These are phyloP conservation scores for Aaosphaeria arxii DNA, from an alignment of 2,329 filamentous ascomycete genomes.

Conservation along the genomic window DNA sequence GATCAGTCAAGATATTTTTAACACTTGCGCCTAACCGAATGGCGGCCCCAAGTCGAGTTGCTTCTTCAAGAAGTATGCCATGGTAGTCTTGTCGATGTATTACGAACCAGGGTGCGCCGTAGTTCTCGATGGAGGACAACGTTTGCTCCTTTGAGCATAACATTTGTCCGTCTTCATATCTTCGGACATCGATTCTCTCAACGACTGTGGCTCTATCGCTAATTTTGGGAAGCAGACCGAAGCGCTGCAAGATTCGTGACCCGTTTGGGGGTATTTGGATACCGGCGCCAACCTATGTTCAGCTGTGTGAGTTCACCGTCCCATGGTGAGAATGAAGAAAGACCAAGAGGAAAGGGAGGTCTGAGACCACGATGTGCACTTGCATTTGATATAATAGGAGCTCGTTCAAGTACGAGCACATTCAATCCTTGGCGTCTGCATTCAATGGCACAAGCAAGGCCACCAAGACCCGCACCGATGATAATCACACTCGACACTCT, in stretches of 20 bases:
- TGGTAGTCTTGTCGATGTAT: neutral
- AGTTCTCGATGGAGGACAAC: neutral
- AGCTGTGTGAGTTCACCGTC: neutral
- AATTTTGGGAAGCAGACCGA: neutral
- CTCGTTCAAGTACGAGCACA: neutral
- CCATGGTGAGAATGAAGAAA: neutral
- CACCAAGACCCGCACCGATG: neutral
- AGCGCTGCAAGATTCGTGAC: neutral
- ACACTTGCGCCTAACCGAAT: neutral
- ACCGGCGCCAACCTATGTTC: neutral
- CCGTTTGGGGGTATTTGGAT: neutral
- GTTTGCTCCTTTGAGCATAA: neutral
- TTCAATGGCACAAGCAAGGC: neutral
- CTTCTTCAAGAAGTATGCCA: neutral
- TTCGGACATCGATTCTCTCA: neutral
- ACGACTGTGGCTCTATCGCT: neutral
- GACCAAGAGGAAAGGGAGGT: neutral
- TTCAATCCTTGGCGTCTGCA: neutral
- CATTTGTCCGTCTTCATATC: neutral
- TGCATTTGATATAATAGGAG: neutral
- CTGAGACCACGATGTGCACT: neutral
- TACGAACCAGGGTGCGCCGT: neutral
- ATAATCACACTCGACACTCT: neutral
- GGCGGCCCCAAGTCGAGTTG: neutral
- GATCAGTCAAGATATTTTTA: neutral